Evolutionary conservation across 1,284 basidiomycete genomes (phyloP).

Genomic region (Mycena sp.): DNA sequence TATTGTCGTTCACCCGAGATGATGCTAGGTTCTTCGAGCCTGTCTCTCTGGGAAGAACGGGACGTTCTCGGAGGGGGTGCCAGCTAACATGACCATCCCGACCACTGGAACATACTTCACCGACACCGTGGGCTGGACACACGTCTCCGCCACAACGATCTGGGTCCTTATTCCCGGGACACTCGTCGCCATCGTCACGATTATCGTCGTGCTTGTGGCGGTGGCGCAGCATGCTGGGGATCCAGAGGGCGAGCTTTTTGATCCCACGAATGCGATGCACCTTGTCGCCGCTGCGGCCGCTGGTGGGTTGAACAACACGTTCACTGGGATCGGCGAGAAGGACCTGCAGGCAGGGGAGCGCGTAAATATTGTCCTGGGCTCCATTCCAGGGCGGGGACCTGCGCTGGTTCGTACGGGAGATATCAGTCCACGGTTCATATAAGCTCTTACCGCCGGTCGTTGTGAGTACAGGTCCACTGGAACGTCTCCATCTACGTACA

Average conservation of each 20-base stretch:
- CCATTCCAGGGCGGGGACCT: neutral
- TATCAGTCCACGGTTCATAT: too few relatives aligned
- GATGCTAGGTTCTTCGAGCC: neutral
- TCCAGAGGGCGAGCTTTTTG: neutral
- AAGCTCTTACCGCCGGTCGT: too few relatives aligned
- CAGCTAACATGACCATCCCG: neutral
- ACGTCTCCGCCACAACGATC: neutral
- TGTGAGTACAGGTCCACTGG: too few relatives aligned
- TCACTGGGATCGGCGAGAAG: neutral
- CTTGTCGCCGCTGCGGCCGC: neutral
- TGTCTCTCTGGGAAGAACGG: constrained; percentile 2
- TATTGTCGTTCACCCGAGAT: neutral
- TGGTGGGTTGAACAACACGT: neutral
- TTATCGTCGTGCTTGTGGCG: neutral
- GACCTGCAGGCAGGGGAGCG: neutral
- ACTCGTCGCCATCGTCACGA: neutral
- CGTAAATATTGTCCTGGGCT: neutral
- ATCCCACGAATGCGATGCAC: neutral
- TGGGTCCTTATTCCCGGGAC: constrained; percentile 8
- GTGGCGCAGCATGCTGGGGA: neutral
- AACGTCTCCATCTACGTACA: too few relatives aligned
- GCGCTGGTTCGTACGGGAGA: too few relatives aligned
- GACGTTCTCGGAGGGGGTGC: neutral
- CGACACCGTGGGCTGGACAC: neutral
- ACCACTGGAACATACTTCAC: neutral